Conservation (phyloP, 2,329 filamentous ascomycete species). For the Talaromyces sp. region DNA sequence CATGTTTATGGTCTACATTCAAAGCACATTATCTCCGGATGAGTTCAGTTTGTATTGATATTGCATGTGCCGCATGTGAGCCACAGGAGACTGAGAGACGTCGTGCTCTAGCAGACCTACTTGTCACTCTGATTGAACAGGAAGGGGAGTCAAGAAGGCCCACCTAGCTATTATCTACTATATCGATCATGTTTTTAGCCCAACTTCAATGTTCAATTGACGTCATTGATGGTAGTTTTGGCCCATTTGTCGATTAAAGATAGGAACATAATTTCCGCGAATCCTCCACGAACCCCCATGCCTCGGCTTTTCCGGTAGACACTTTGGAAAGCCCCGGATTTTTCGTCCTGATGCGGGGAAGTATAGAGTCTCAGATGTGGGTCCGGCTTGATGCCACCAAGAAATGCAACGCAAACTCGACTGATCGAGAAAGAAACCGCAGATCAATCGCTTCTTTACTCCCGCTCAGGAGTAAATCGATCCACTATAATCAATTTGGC, state of each 20-base stretch:
- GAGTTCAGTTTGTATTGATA: constrained; percentile 5
- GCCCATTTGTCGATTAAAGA: no score
- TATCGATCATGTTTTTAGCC: no score
- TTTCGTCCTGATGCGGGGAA: neutral
- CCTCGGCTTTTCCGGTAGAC: no score
- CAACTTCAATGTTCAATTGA: no score
- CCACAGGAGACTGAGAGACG: neutral
- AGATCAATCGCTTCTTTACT: neutral
- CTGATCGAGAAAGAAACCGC: neutral
- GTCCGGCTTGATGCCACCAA: neutral
- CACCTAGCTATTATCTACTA: no score
- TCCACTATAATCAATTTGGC: neutral
- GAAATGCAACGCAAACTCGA: neutral
- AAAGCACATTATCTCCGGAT: constrained; percentile 27
- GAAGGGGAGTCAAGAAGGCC: neutral
- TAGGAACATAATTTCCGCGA: no score
- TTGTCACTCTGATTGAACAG: constrained; percentile 13
- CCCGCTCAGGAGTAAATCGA: neutral
- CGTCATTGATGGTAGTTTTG: no score
- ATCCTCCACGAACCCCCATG: no score
- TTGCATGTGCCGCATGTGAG: neutral
- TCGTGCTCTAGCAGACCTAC: constrained; percentile 6
- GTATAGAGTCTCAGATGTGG: neutral
- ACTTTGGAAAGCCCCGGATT: no score
- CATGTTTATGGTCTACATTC: constrained; percentile 30